Evolutionary conservation across 2,329 filamentous ascomycete genomes (phyloP).

Genomic region (Ophidiomyces ophidiicola): DNA sequence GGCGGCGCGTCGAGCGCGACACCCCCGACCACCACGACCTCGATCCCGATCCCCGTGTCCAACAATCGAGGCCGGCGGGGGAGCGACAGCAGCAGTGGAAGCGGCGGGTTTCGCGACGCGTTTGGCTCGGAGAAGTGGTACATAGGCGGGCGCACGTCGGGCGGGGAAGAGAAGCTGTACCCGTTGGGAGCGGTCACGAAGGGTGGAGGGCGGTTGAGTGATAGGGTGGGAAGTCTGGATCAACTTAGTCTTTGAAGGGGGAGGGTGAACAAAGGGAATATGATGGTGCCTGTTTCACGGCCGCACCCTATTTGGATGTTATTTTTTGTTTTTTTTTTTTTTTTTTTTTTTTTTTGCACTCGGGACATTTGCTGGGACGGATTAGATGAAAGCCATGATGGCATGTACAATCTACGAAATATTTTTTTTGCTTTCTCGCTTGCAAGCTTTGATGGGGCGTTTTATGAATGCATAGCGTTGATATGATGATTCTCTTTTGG

Average conservation of each 20-base stretch:
- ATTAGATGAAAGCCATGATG: neutral
- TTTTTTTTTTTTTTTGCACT: constrained; percentile 1
- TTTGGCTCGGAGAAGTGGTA: constrained; percentile 41
- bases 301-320: neutral
- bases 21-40: constrained; percentile 20
- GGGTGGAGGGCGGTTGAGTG: constrained; percentile 31
- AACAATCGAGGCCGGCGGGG: constrained; percentile 33
- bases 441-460: neutral
- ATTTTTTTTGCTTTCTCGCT: neutral
- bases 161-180: constrained; percentile 39
- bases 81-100: constrained; percentile 37
- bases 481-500: neutral
- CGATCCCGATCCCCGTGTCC: constrained; percentile 28
- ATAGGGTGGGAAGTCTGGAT: constrained; percentile 37
- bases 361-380: neutral
- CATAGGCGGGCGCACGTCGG: constrained; percentile 37
- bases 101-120: constrained; percentile 37
- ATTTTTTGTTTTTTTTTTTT: neutral
- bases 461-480: neutral
- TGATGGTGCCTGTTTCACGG: neutral
- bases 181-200: constrained; percentile 38
- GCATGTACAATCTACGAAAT: neutral
- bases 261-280: neutral
- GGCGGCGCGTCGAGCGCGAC: constrained; percentile 21
- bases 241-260: constrained; percentile 35